Percentiles rank a stretch among this genome's conserved stretches.
These are phyloP conservation scores for Tetrapisispora arboricola DNA, from an alignment of 805 yeast genomes.

Conservation along the genomic window DNA sequence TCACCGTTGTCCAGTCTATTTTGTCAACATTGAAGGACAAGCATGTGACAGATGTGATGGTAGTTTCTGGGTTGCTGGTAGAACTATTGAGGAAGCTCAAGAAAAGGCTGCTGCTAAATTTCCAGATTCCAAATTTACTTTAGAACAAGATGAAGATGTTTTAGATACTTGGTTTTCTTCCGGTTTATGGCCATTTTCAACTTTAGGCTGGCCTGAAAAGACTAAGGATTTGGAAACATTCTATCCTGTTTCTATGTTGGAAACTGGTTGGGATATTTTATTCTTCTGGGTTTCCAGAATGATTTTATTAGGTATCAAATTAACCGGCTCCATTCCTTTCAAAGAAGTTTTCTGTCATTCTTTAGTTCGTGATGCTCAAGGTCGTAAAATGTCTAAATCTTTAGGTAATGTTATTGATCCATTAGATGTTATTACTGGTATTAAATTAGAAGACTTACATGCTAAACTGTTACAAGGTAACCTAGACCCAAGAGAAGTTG, in stretches of 20 bases:
- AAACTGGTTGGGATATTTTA: slow-evolving; percentile 98
- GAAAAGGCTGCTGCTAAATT: slow-evolving; percentile 68
- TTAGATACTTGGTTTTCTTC: slow-evolving; percentile 98
- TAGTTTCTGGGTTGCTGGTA: slow-evolving; percentile 85
- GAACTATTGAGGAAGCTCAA: slow-evolving; percentile 72
- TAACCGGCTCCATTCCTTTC: slow-evolving; percentile 88
- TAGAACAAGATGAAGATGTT: slow-evolving; percentile 96
- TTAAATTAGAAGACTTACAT: slow-evolving; percentile 67
- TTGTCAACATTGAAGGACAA: slow-evolving; percentile 67
- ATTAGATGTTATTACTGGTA: slow-evolving; percentile 85
- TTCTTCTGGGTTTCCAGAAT: slow-evolving; percentile 99
- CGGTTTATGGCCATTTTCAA: slow-evolving; percentile 95
- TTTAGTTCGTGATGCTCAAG: slow-evolving; percentile 97
- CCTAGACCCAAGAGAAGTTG: slow-evolving; percentile 80
- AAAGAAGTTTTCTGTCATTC: slow-evolving; percentile 97
- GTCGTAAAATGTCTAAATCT: slow-evolving; percentile 97
- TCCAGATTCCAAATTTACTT: slow-evolving; percentile 56
- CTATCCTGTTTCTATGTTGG: slow-evolving; percentile 88
- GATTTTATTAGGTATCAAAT: slow-evolving; percentile 82
- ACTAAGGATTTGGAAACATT: slow-evolving; percentile 65
- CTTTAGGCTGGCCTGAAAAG: slow-evolving; percentile 89
- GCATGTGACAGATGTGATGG: slow-evolving; percentile 53
- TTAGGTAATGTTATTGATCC: slow-evolving; percentile 97
- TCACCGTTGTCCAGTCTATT: slow-evolving; percentile 95
- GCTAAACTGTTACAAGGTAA: slow-evolving; percentile 71